A percentile compares a stretch with the other conserved stretches of the same genome.
Conservation (phyloP, 2,329 filamentous ascomycete genomes). For the Colletotrichum sojae region DNA sequence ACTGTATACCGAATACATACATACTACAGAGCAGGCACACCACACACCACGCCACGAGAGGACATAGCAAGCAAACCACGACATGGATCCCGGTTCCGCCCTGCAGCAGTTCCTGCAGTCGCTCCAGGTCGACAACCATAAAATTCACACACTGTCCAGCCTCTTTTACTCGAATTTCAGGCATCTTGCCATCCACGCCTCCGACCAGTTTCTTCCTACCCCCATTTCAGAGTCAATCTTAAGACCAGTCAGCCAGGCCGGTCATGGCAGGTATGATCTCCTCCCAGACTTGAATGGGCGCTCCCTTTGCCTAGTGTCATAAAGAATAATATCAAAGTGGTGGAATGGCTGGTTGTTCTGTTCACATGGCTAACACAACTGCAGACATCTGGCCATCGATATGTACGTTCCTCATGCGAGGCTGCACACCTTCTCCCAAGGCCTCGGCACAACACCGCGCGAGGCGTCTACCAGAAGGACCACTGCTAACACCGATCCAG, state of each 20-base stretch:
- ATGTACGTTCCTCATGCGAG: constrained; percentile 64
- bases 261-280: constrained; percentile 63
- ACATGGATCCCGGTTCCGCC: constrained; percentile 35
- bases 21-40: constrained; percentile 5
- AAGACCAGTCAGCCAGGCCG: constrained; percentile 58
- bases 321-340: no score
- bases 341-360: no score
- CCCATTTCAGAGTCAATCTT: constrained; percentile 73
- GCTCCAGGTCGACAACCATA: constrained; percentile 62
- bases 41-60: background rate
- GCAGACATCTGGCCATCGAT: constrained; percentile 74
- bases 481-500: constrained; percentile 52
- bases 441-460: background rate
- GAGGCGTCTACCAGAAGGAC: background rate
- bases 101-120: constrained; percentile 64
- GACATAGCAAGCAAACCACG: background rate
- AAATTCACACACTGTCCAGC: constrained; percentile 61
- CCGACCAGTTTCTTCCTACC: constrained; percentile 71
- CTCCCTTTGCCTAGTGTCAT: no score
- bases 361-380: constrained; percentile 31
- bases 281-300: no score
- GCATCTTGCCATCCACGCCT: constrained; percentile 65
- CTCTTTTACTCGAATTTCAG: constrained; percentile 64
- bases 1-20: background rate
- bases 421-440: background rate